Base-by-base conservation (phyloP, 768 basidiomycete species). In the Nidularia sp. region DNA sequence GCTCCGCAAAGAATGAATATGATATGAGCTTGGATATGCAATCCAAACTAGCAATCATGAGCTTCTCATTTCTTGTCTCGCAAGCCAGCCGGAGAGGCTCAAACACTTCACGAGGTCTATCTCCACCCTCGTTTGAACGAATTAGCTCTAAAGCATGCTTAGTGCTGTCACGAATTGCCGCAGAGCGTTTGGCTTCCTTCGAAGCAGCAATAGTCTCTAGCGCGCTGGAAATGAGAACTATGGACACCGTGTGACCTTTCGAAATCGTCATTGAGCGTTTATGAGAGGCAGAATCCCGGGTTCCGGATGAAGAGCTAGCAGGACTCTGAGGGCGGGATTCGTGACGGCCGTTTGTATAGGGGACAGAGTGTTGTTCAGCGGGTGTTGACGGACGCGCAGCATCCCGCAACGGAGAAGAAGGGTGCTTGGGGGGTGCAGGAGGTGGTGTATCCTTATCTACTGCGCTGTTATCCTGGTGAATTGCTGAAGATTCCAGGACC, bases 21-120 rank as follows among this genome's bases (percentile, higher is more conserved):
- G 94, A 95, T 56, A 98, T 91, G 58, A 99, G 83, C 70, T 99
- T 99, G 51, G 93, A 92, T 54, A 98, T 93, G 63, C 97, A 95
- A 69, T 99, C 97, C 66, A 99, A 74, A 60, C 95, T 96, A 13
- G 94, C 91, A 64, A 97, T 92, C 87, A 94, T 91, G 34, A 98
- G 80, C 59, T 93, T 93, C 66, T 98, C 94, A 56, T 79, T 90
- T 48, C 86, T 81, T 3, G 95, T 98, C 74, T 98, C 96, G 71
- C 97, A 98, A 6, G 97, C 97, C 49, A 98, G 76, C 47, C 92
- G 84, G 50, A 99, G 78, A n/a, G 97, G 95, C 62, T 97, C 93
- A 62, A 99, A 93, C 48, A 98, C 90, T 62, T 94, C 89, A 53
- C 91, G 79, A 36, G 93, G 92, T 48, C 68, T 74, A 62, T 88